Conservation (phyloP, 805 yeast genomes). For the Starmerella vitae region DNA sequence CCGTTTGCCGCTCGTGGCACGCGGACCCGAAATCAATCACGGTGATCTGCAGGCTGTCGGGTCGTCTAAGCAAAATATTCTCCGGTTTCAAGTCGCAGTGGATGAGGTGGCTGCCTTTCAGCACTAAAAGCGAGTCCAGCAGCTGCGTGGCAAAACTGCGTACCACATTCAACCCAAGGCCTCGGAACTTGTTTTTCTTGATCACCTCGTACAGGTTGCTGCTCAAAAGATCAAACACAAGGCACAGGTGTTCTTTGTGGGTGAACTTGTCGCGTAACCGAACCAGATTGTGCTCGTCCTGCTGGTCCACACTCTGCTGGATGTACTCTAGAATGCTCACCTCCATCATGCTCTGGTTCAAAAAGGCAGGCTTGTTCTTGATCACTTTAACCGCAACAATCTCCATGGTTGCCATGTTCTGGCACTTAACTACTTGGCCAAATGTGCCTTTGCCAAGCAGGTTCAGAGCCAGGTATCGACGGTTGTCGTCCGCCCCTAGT, state of each 20-base stretch:
- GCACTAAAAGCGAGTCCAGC: conserved; percentile 61
- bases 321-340: conserved; percentile 73
- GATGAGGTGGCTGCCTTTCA: conserved; percentile 71
- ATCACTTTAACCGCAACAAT: conserved; percentile 90
- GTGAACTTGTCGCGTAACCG: conserved; percentile 75
- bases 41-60: conserved; percentile 75
- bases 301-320: conserved; percentile 55
- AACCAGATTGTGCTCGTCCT: conserved; percentile 60
- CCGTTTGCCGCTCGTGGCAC: conserved; percentile 78
- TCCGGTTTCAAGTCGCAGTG: conserved; percentile 98
- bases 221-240: conserved; percentile 80
- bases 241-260: conserved; percentile 83
- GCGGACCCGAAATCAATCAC: conserved; percentile 95
- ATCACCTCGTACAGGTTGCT: conserved; percentile 81
- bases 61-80: conserved; percentile 65
- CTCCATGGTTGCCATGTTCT: conserved; percentile 61
- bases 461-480: conserved; percentile 79
- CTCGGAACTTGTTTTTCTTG: conserved; percentile 87
- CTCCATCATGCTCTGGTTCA: conserved; percentile 85
- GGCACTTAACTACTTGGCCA: conserved; percentile 96
- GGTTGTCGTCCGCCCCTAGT: conserved; percentile 69
- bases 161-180: conserved; percentile 66
- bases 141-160: conserved; percentile 67
- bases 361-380: conserved; percentile 78
- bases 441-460: conserved; percentile 92